Conservation (phyloP, 2,329 filamentous ascomycete genomes). For the Cryoendolithus antarcticus region DNA sequence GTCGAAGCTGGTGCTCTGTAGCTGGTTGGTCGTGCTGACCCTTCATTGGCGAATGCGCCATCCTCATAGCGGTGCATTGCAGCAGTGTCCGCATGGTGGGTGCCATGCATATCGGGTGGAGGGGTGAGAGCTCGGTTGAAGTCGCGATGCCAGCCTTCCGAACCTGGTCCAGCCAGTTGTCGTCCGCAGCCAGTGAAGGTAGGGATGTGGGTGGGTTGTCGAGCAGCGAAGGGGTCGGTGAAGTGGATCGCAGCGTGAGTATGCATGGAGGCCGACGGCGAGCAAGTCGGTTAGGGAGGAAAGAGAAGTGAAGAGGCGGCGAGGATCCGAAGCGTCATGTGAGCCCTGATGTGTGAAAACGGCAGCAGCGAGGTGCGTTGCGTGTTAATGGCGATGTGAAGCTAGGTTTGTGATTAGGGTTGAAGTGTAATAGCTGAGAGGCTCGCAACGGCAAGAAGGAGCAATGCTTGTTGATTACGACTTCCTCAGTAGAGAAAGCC, state of each 20-base stretch:
- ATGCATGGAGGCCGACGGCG: constrained; percentile 20
- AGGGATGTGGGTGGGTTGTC: constrained; percentile 11
- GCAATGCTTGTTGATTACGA: neutral
- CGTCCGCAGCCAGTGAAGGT: constrained; percentile 1
- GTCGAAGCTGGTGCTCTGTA: constrained; percentile 13
- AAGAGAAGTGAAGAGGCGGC: constrained; percentile 2
- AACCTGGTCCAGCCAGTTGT: constrained; percentile 3
- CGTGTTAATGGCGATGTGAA: neutral
- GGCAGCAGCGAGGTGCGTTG: constrained; percentile 1
- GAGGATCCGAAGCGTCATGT: constrained; percentile 5
- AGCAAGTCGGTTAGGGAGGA: constrained; percentile 8
- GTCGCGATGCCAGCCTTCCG: constrained; percentile 9
- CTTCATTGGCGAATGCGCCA: constrained; percentile 13
- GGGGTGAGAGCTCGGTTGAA: constrained; percentile 20
- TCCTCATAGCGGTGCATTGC: constrained; percentile 16
- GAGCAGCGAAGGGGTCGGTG: constrained; percentile 22
- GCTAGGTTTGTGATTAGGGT: neutral
- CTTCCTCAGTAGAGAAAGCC: neutral
- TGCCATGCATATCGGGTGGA: constrained; percentile 24
- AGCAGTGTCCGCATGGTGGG: constrained; percentile 11
- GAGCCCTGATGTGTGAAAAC: neutral
- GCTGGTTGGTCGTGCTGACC: constrained; percentile 7
- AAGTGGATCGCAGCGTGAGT: constrained; percentile 21
- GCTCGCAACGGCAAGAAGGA: neutral
- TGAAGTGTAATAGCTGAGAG: neutral